Base-by-base conservation (phyloP, 345 rosid species). In the Eucalyptus curtisii region DNA sequence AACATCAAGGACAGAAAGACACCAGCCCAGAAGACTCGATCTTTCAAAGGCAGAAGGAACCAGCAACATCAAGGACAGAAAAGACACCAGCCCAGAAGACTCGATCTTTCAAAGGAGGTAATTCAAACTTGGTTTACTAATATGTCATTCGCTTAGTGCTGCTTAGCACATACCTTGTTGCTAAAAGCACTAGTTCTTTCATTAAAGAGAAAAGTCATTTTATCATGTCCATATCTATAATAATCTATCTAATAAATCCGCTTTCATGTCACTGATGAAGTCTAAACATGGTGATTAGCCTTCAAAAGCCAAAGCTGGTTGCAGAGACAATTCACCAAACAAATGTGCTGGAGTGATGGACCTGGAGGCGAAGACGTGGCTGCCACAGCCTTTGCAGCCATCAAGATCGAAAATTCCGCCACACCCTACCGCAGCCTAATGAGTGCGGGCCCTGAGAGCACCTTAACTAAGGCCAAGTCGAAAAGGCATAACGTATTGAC, bases 321-420 rank as follows among this genome's bases (percentile, higher is more conserved):
- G n/a, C 66, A 57, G 81, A 92, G 92, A 88, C 92, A 88, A 86
- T 91, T 90, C 85, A 90, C 93, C 10, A 82, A 92, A 89, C 91
- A 90, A 87, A 90, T 88, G 93, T 91, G 90, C 84, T 61, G 64
- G 66, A 90, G 88, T 33, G 68, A 82, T 80, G 90, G 90, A 42
- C 19, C 5, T 25, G 30, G 61, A 47, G 91, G 20, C 14, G 87
- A 82, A 66, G 95, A 94, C 8, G 95, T 91, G n/a, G 95, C 95
- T 82, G 96, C 96, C 33, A 92, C 95, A 19, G 93, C 95, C 49
- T 92, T 88, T 64, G 95, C 90, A n/a, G 91, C 94, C 59, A 57
- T 49, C 52, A 49, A 31, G 8, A 44, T 89, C 13, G 80, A 91
- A 89, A 91, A 88, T 42, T 45, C 90, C 22, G 80, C 50, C 86